Evolutionary conservation across 2,329 filamentous ascomycete species (phyloP), one percentile per base, ranked within the genome.

Genomic region (Sordariomycetes sp.): DNA sequence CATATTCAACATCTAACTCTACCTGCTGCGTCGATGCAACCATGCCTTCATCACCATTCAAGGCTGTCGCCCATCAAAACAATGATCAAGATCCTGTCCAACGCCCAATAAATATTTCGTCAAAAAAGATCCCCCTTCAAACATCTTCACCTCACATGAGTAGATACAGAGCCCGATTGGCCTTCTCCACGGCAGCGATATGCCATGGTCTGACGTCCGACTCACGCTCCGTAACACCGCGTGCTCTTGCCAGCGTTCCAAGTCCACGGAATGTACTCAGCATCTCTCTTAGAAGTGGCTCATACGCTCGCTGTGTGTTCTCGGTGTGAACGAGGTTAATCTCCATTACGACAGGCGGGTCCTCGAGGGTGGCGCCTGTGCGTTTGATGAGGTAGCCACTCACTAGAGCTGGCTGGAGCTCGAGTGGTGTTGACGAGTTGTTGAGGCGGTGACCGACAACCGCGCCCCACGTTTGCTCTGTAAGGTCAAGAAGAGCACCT

Each of bases 381-480:
- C 73, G 68, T 54, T 82, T 82, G 45, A 82, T 64, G 4, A 83
- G 62, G 47, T 81, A 82, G 5, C 77, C 79, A 45, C 74, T 79
- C 21, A 73, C 66, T 2, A 82, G 64, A 0, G 76, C 66, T 1
- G 72, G 72, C 32, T 66, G 69, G 24, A 71, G 53, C 28, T 78
- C 72, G 5, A 70, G 58, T 12, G 72, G 58, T 4, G 69, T 69
- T 8, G 64, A 57, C 0, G 75, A 72, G 47, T 74, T 79, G 52
- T 71, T 76, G 12, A 81, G 63, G 11, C 76, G 68, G 49, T 86
- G 80, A 1, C 74, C 69, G 27, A 84, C 68, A 12, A 92, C 64
- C 5, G 83, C 72, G 15, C 79, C 83, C 79, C 82, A 90, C 1
- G 75, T 82, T 42, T 85, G 81, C 46, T 92, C 85, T 1, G 77